Percentiles rank a stretch among this genome's conserved stretches.
Conservation (phyloP, 257 asterid species). For the Solanum corneliomulleri region DNA sequence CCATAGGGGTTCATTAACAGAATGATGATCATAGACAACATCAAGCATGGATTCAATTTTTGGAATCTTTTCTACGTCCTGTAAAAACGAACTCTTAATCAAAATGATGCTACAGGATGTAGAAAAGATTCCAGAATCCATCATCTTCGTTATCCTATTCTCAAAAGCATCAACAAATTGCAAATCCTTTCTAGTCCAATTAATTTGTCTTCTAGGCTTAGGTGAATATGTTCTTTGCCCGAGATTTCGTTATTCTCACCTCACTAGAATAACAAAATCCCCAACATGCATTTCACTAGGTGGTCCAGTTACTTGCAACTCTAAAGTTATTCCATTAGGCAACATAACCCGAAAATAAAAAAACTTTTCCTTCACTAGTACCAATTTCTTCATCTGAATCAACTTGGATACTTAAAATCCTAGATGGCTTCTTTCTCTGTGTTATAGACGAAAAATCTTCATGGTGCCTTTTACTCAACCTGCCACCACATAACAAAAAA, state of each 20-base stretch:
- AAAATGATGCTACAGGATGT: too few relatives aligned
- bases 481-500: background rate
- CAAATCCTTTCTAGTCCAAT: constrained; percentile 34
- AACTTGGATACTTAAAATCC: background rate
- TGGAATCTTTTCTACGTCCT: too few relatives aligned
- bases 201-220: constrained; percentile 8
- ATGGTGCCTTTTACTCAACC: constrained; percentile 23
- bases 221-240: constrained; percentile 2
- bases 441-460: constrained; percentile 6
- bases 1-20: too few relatives aligned
- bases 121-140: background rate
- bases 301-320: constrained; percentile 15
- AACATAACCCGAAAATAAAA: constrained; percentile 34
- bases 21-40: too few relatives aligned
- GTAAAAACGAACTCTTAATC: too few relatives aligned
- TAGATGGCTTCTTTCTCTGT: constrained; percentile 11
- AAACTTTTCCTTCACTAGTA: background rate
- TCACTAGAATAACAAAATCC: constrained; percentile 16
- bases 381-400: background rate
- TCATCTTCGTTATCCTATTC: constrained; percentile 3
- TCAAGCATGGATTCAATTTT: too few relatives aligned
- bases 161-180: constrained; percentile 31
- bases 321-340: constrained; percentile 40
- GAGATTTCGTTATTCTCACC: constrained; percentile 1
- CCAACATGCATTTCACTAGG: constrained; percentile 13